Conservation (phyloP, 1,284 basidiomycete species). For the Lentinula novae-zelandiae region DNA sequence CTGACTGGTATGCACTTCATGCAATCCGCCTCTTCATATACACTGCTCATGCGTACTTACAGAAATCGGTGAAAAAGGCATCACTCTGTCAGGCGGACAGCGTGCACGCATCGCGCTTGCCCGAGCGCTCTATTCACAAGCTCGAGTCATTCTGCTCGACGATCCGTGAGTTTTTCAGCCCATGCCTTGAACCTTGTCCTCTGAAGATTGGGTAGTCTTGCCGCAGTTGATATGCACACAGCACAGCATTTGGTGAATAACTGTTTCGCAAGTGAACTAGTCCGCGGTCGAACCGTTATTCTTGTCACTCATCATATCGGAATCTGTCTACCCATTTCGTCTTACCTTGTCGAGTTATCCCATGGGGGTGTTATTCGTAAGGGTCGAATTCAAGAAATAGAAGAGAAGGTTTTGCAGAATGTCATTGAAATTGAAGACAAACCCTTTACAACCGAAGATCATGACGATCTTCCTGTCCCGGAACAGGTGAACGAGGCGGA, state of each 20-base stretch:
- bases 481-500: constrained; percentile 39
- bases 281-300: constrained; percentile 68
- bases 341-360: constrained; percentile 65
- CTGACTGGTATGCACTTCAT: constrained; percentile 52
- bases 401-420: constrained; percentile 45
- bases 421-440: constrained; percentile 49
- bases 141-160: constrained; percentile 76
- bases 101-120: constrained; percentile 74
- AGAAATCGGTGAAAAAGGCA: constrained; percentile 82
- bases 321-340: constrained; percentile 53
- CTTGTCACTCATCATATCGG: constrained; percentile 87
- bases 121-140: constrained; percentile 61
- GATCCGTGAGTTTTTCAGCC: constrained; percentile 56
- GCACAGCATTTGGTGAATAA: constrained; percentile 69
- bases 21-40: background rate
- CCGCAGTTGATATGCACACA: constrained; percentile 88
- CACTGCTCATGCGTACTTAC: constrained; percentile 6
- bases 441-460: constrained; percentile 22
- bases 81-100: constrained; percentile 71
- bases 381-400: constrained; percentile 56
- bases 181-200: background rate
- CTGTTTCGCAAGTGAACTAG: constrained; percentile 61
- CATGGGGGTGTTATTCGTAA: constrained; percentile 56
- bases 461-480: constrained; percentile 14
- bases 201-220: constrained; percentile 44